These are phyloP conservation scores for Citrus unshiu DNA, from an alignment of 345 rosid genomes.

Conservation along the genomic window DNA sequence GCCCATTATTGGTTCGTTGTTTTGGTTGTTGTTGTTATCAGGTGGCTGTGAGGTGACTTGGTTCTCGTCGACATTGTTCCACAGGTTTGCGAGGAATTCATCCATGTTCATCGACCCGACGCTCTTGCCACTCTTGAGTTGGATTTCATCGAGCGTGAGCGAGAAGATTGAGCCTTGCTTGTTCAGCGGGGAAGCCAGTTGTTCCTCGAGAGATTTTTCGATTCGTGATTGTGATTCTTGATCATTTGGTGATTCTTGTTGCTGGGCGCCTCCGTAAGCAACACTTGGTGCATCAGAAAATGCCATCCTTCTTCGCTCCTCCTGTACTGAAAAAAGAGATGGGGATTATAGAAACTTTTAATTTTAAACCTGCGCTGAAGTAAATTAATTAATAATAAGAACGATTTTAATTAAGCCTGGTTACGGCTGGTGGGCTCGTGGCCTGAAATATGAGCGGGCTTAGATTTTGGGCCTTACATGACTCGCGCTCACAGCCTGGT, in stretches of 20 bases:
- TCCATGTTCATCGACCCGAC: slow-evolving; percentile 95
- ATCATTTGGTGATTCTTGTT: neutral
- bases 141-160: slow-evolving; percentile 77
- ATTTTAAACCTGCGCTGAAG: neutral
- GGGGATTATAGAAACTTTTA: too few species aligned
- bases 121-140: slow-evolving; percentile 69
- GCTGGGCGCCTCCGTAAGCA: slow-evolving; percentile 5
- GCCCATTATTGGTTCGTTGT: neutral
- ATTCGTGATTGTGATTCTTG: slow-evolving; percentile 14
- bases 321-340: neutral
- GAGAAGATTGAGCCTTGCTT: slow-evolving; percentile 56
- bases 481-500: neutral
- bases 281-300: slow-evolving; percentile 11
- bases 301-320: slow-evolving; percentile 11
- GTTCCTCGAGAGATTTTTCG: slow-evolving; percentile 13
- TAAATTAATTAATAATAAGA: too few species aligned
- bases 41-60: slow-evolving; percentile 20
- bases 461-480: neutral
- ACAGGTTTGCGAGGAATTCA: slow-evolving; percentile 70
- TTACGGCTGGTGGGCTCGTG: neutral
- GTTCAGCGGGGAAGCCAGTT: slow-evolving; percentile 12
- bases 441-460: neutral
- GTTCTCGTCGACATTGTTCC: slow-evolving; percentile 53
- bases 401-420: too few species aligned
- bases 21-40: neutral